phyloP scores from a whole-genome alignment of 768 basidiomycete genomes.

The Tricholomella constricta region DNA sequence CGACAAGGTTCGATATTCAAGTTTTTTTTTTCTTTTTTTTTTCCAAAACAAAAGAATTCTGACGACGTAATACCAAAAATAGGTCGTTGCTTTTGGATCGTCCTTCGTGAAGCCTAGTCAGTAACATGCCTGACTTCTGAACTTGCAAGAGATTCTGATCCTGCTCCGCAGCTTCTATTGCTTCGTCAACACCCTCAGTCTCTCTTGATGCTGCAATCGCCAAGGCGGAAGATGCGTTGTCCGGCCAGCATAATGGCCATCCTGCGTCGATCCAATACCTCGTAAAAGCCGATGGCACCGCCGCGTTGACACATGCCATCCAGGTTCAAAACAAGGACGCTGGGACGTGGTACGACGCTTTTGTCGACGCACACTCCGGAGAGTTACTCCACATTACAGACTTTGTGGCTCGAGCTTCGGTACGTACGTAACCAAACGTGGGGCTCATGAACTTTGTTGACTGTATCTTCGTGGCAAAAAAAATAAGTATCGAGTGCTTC shows the following conservation, averaged over 20 bases:
- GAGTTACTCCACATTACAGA: slow-evolving; percentile 52
- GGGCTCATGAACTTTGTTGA: slow-evolving; percentile 16
- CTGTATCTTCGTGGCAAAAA: slow-evolving; percentile 11
- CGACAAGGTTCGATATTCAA: slow-evolving; percentile 5
- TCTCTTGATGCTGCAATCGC: slow-evolving; percentile 36
- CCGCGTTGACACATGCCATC: slow-evolving; percentile 39
- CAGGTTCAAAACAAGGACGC: slow-evolving; percentile 35
- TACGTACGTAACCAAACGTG: slow-evolving; percentile 27
- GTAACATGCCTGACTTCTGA: not conserved
- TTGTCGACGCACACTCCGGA: slow-evolving; percentile 56
- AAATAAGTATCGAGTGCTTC: slow-evolving; percentile 45
- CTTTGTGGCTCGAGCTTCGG: slow-evolving; percentile 48
- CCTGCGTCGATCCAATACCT: slow-evolving; percentile 43
- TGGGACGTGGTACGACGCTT: slow-evolving; percentile 57
- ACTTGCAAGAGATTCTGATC: slow-evolving; percentile 14
- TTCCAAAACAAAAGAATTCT: no score
- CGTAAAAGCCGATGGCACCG: slow-evolving; percentile 38
- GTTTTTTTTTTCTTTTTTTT: not conserved
- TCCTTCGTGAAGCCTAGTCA: slow-evolving; percentile 47
- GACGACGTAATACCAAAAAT: no score
- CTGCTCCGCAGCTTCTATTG: slow-evolving; percentile 21
- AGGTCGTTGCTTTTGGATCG: slow-evolving; percentile 44
- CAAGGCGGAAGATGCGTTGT: slow-evolving; percentile 37
- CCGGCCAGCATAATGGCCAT: slow-evolving; percentile 42
- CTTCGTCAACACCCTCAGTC: slow-evolving; percentile 39